Percentiles rank a stretch among this genome's conserved stretches.
These are phyloP conservation scores for Talaromyces sp. DNA, from an alignment of 2,329 filamentous ascomycete species.

Conservation along the genomic window DNA sequence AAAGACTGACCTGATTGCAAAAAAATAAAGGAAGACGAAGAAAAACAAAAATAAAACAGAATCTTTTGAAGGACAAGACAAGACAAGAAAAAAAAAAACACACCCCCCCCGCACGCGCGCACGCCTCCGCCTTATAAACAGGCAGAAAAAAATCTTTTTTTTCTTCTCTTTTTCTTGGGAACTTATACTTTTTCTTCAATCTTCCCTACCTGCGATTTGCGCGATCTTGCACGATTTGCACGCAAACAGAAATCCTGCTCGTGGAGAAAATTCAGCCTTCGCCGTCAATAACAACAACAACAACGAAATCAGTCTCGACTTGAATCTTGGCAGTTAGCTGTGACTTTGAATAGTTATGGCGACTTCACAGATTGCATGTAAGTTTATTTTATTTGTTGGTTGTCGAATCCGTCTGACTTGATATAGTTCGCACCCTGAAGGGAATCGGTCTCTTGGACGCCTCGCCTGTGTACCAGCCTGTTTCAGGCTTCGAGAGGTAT, in stretches of 20 bases:
- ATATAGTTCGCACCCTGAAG: slow-evolving; percentile 82
- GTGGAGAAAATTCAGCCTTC: not conserved
- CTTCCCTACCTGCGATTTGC: not conserved
- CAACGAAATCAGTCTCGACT: not conserved
- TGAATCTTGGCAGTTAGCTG: slow-evolving; percentile 41
- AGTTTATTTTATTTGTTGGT: slow-evolving; percentile 23
- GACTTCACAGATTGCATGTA: slow-evolving; percentile 87
- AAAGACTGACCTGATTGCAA: not conserved
- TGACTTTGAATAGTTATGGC: slow-evolving; percentile 95
- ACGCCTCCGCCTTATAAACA: not conserved
- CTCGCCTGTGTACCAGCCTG: slow-evolving; percentile 77
- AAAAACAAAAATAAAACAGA: not conserved
- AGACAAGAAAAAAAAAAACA: not conserved
- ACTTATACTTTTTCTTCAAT: not conserved
- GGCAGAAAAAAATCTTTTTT: not conserved
- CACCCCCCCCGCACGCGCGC: not conserved
- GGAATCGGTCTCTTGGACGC: slow-evolving; percentile 91
- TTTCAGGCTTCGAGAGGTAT: slow-evolving; percentile 70
- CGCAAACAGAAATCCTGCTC: not conserved
- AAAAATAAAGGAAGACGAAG: not conserved
- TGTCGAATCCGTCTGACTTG: not conserved
- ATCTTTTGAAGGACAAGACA: not conserved
- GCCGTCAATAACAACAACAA: not conserved
- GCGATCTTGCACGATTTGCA: not conserved
- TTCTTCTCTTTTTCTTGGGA: not conserved